Evolutionary conservation across 306 rosid genomes (phyloP).

Genomic region (Cucumis sativus): DNA sequence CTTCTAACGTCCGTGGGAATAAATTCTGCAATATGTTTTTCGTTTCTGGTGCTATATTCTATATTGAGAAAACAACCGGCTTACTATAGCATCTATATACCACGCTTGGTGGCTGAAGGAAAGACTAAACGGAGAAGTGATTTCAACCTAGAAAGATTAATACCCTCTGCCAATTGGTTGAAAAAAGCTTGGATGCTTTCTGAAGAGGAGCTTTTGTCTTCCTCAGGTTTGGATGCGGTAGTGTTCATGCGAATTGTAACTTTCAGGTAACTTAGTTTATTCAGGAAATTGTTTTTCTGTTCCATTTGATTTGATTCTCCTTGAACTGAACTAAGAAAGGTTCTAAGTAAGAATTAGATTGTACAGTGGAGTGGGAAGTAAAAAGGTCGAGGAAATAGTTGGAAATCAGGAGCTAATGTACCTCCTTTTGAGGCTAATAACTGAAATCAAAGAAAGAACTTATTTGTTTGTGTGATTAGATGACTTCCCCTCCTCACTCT

Average conservation of each 20-base stretch:
- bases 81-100: slow-evolving; percentile 58
- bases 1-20: slow-evolving; percentile 76
- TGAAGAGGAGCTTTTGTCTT: slow-evolving; percentile 59
- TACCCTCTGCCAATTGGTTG: slow-evolving; percentile 79
- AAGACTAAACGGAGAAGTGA: slow-evolving; percentile 26
- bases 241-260: slow-evolving; percentile 69
- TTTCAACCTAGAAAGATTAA: slow-evolving; percentile 64
- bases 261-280: slow-evolving; percentile 32
- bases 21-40: slow-evolving; percentile 60
- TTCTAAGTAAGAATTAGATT: neutral
- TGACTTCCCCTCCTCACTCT: neutral
- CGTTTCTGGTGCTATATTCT: slow-evolving; percentile 69
- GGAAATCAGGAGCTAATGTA: neutral
- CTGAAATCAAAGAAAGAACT: neutral
- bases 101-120: slow-evolving; percentile 61
- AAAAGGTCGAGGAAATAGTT: neutral
- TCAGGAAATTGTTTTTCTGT: neutral
- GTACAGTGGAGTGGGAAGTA: neutral
- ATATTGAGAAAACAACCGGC: slow-evolving; percentile 65
- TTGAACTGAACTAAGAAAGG: neutral
- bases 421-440: neutral
- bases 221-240: slow-evolving; percentile 70
- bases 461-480: neutral
- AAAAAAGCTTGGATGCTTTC: slow-evolving; percentile 64
- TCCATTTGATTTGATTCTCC: neutral